Evolutionary conservation across 2,329 filamentous ascomycete genomes (phyloP), one percentile per base, ranked within the genome.

Genomic region (Stylonectria norvegica): DNA sequence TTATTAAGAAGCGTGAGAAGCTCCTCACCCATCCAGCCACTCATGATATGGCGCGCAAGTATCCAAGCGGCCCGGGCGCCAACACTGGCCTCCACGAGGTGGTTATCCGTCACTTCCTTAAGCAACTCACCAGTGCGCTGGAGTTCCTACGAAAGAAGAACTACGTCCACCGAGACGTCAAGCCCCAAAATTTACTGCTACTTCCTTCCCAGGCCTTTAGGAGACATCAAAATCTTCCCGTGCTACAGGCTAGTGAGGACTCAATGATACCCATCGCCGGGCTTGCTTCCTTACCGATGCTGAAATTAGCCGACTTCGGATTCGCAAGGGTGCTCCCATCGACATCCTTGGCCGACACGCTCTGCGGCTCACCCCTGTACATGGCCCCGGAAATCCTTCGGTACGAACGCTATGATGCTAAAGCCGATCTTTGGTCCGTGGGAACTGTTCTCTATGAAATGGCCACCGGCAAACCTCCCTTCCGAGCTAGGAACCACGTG

Each of bases 251-350:
- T 36, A 90, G 86, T 56, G 82, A 85, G 30, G 81, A 90, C 60
- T 90, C 89, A 1, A 72, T 93, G 40, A 85, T 88, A 31, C 89
- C 91, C 4, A 78, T 84, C 18, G 83, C 84, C 18, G 93, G 93
- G 6, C 71, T 98, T 20, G 75, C 80, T 38, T 93, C 89, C 14
- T 68, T 98, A 29, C 93, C 93, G 4, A 94, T 97, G 85, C 79
- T 98, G 45, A 98, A 98, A 69, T 83, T 98, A 55, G 93, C 93
- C 42, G 93, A 98, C 68, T 98, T 98, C 60, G 93, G 93, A n/a
- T 98, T 98, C 62, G 93, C 93, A 40, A 83, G 93, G 40, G 89
- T 94, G 40, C 71, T 98, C 34, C 91, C 93, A 2, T 83, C 87
- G 6, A 95, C 91, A 0, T 91, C 90, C 5, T 76, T 98, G 48